Evolutionary conservation across 2,329 filamentous ascomycete genomes (phyloP).

Genomic region (Lasiodiplodia sp.): DNA sequence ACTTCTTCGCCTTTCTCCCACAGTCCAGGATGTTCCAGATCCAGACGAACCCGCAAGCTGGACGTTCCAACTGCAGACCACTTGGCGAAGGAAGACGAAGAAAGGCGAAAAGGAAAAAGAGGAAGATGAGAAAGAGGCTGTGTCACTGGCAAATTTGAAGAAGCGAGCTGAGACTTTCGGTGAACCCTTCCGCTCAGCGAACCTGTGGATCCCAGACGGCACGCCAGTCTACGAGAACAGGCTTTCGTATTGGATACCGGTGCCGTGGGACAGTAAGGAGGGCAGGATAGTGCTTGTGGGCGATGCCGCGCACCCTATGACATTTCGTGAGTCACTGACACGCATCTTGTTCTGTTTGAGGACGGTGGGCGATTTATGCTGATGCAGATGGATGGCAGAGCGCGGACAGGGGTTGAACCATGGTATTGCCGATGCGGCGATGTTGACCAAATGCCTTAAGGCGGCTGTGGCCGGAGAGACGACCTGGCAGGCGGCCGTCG

Average conservation of each 20-base stretch:
- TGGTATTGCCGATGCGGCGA: conserved; percentile 52
- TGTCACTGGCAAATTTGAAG: conserved; percentile 38
- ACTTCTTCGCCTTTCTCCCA: neutral
- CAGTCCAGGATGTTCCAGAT: conserved; percentile 43
- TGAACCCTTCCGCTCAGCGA: conserved; percentile 50
- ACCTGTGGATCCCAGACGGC: conserved; percentile 45
- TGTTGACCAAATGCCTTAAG: conserved; percentile 36
- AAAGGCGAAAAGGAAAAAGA: conserved; percentile 3
- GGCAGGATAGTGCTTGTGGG: conserved; percentile 45
- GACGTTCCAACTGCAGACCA: conserved; percentile 45
- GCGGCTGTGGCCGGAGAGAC: conserved; percentile 12
- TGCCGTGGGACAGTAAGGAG: conserved; percentile 44
- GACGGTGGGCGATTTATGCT: neutral
- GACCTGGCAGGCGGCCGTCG: conserved; percentile 32
- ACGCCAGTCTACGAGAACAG: conserved; percentile 43
- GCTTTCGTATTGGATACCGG: conserved; percentile 44
- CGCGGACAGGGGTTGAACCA: conserved; percentile 59
- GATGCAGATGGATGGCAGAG: conserved; percentile 34
- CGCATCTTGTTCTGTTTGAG: too few relatives aligned
- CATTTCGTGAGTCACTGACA: conserved; percentile 36
- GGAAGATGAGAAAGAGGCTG: conserved; percentile 38
- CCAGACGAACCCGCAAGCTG: conserved; percentile 43
- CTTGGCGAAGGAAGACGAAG: conserved; percentile 39
- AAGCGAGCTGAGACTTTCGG: conserved; percentile 40
- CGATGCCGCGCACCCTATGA: conserved; percentile 53